Percentiles rank a stretch among this genome's conserved stretches.
Conservation (phyloP, 129 eudicot genomes). For the Sambucus nigra region DNA sequence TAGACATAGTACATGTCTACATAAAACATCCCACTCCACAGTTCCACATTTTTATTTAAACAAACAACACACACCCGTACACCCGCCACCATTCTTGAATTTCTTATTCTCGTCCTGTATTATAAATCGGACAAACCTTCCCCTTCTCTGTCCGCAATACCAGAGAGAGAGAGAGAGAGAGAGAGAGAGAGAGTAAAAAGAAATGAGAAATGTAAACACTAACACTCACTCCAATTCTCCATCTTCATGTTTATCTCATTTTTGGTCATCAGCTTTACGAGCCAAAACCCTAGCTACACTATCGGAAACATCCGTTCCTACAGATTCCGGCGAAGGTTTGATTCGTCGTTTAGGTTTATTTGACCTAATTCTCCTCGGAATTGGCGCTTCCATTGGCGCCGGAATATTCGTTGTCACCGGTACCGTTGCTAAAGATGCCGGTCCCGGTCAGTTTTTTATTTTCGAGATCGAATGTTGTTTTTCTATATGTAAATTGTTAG, state of each 20-base stretch:
- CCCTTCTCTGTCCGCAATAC: no score
- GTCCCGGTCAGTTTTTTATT: constrained; percentile 54
- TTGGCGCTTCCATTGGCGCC: constrained; percentile 98
- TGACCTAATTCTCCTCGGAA: constrained; percentile 73
- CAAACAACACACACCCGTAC: no score
- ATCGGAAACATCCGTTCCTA: constrained; percentile 25
- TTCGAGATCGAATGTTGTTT: no score
- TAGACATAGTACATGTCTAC: no score
- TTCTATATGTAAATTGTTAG: neutral
- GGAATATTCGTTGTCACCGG: constrained; percentile 98
- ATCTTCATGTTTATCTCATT: constrained; percentile 33
- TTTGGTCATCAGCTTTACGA: constrained; percentile 74
- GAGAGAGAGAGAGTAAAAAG: no score
- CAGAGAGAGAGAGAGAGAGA: no score
- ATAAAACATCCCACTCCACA: no score
- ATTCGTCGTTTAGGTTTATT: constrained; percentile 75
- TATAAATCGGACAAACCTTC: neutral
- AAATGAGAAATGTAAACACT: constrained; percentile 11
- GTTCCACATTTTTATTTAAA: no score
- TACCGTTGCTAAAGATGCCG: constrained; percentile 88
- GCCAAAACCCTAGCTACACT: constrained; percentile 48
- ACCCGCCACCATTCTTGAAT: no score
- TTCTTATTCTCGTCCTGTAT: no score
- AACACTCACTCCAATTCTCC: constrained; percentile 12
- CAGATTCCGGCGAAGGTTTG: constrained; percentile 41